Evolutionary conservation across 2,329 filamentous ascomycete species (phyloP).

Genomic region (Neurospora sp.): DNA sequence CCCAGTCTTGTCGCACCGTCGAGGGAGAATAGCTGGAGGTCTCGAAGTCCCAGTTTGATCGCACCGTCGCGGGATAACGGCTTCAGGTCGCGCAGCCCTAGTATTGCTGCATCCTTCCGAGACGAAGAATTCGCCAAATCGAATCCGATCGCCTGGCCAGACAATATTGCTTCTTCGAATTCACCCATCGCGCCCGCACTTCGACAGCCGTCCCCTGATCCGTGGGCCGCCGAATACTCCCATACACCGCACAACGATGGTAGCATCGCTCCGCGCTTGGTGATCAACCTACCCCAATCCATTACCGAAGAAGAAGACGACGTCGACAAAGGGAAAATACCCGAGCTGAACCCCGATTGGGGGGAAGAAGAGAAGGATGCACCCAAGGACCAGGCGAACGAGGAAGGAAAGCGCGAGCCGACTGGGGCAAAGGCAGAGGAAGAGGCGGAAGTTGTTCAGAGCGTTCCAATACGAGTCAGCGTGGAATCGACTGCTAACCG

Average conservation of each 20-base stretch:
- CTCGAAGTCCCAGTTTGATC: constrained; percentile 13
- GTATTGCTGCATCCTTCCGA: constrained; percentile 10
- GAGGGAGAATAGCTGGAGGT: constrained; percentile 15
- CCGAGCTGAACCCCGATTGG: background rate
- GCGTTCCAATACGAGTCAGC: constrained; percentile 3
- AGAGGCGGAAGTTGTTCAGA: background rate
- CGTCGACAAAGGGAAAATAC: background rate
- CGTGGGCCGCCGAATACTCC: constrained; percentile 29
- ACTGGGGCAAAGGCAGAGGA: background rate
- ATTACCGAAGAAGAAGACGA: background rate
- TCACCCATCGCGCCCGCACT: constrained; percentile 17
- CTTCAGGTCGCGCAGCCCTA: constrained; percentile 12
- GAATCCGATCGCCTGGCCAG: constrained; percentile 32
- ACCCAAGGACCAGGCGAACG: background rate
- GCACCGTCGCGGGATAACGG: constrained; percentile 12
- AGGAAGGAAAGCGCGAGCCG: background rate
- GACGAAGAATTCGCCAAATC: constrained; percentile 24
- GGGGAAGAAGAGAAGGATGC: background rate
- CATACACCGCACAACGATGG: constrained; percentile 16
- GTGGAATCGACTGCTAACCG: constrained; percentile 3
- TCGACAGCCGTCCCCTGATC: constrained; percentile 30
- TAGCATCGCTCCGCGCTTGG: constrained; percentile 13
- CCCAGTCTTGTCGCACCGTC: constrained; percentile 12
- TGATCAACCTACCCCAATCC: constrained; percentile 10
- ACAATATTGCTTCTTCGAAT: constrained; percentile 25